Conservation (phyloP, 2,329 filamentous ascomycete genomes). For the Cryoendolithus antarcticus region DNA sequence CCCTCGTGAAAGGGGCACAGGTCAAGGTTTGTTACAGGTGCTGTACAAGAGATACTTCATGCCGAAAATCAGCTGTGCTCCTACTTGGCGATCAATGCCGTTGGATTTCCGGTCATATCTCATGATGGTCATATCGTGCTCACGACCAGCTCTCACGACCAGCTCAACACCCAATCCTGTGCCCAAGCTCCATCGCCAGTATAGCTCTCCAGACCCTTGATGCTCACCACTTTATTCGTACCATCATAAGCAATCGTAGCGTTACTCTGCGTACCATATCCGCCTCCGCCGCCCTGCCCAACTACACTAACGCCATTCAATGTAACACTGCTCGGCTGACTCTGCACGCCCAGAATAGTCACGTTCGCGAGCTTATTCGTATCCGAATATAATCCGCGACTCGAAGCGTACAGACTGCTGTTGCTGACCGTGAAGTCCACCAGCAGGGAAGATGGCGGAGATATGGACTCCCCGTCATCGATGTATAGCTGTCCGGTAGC, state of each 20-base stretch:
- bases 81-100: no score
- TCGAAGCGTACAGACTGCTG: constrained; percentile 37
- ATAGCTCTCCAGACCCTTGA: constrained; percentile 37
- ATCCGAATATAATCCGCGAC: constrained; percentile 43
- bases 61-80: no score
- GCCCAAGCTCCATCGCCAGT: constrained; percentile 45
- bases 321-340: constrained; percentile 30
- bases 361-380: constrained; percentile 48
- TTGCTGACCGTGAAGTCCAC: constrained; percentile 34
- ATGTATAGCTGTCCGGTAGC: constrained; percentile 56
- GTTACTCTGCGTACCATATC: constrained; percentile 1
- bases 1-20: no score
- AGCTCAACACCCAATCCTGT: constrained; percentile 41
- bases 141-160: neutral
- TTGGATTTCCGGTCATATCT: no score
- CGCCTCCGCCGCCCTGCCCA: neutral
- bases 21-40: no score
- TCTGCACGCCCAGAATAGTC: constrained; percentile 47
- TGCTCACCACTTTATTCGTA: constrained; percentile 35
- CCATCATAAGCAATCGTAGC: constrained; percentile 31
- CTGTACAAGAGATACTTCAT: no score
- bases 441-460: constrained; percentile 42
- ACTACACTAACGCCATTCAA: constrained; percentile 35
- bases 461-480: constrained; percentile 60
- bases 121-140: no score